phyloP scores from a whole-genome alignment of 371 early-diverging fungal genomes.

The Mortierella sp. region DNA sequence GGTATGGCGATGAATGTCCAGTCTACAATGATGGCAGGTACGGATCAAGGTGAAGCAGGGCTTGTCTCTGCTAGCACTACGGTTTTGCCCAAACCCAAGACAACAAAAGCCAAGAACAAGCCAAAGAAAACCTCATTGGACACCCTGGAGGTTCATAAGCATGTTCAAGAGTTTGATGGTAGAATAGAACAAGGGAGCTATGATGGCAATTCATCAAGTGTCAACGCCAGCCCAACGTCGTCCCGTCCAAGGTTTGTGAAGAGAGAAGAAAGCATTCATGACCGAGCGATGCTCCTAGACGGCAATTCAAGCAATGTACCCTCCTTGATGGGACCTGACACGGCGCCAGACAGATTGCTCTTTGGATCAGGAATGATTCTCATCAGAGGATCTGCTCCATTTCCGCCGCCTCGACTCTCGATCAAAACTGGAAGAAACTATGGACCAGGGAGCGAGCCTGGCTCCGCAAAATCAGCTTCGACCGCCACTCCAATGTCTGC shows the following conservation, averaged over 20 bases:
- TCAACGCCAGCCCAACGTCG: constrained; percentile 5
- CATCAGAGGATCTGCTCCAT: constrained; percentile 25
- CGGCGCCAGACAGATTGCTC: constrained; percentile 12
- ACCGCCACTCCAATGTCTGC: constrained; percentile 12
- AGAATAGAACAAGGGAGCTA: not conserved
- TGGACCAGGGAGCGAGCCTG: not conserved
- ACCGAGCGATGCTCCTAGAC: not conserved
- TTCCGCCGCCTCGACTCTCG: constrained; percentile 29
- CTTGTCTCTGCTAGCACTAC: not conserved
- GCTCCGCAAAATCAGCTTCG: not conserved
- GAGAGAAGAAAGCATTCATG: not conserved
- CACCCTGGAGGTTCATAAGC: not conserved
- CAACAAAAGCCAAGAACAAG: constrained; percentile 8
- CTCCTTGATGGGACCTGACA: not conserved
- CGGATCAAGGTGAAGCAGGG: constrained; percentile 8
- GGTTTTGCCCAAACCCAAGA: not conserved
- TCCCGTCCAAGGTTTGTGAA: not conserved
- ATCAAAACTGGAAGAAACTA: constrained; percentile 6
- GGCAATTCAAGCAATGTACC: not conserved
- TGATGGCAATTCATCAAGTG: not conserved
- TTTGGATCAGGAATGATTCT: constrained; percentile 50
- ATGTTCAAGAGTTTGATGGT: constrained; percentile 2
- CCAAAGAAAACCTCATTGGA: constrained; percentile 6
- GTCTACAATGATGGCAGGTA: not conserved
- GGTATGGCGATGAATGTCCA: not conserved